These are phyloP conservation scores for Podospora anserina DNA, from an alignment of 495 filamentous ascomycete genomes.

Conservation along the genomic window DNA sequence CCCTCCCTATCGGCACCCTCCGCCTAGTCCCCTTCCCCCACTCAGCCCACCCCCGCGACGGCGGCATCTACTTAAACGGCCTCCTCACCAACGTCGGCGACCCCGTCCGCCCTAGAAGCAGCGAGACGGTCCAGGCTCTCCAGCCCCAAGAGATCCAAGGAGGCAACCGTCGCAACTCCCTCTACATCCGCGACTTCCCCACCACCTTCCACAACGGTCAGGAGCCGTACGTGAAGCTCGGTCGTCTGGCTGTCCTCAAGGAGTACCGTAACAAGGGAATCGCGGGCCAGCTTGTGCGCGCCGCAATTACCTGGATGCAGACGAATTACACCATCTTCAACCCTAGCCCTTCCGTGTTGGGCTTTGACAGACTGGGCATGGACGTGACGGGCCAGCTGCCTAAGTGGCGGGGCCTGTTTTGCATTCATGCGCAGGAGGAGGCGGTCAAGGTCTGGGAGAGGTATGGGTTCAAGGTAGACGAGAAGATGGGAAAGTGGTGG, in stretches of 20 bases:
- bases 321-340: conserved; percentile 53
- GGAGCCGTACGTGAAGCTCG: conserved; percentile 76
- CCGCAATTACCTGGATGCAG: conserved; percentile 59
- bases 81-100: conserved; percentile 26
- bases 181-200: conserved; percentile 38
- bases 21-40: conserved; percentile 78
- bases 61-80: conserved; percentile 40
- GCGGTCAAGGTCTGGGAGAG: conserved; percentile 59
- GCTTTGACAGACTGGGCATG: conserved; percentile 35
- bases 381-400: conserved; percentile 33
- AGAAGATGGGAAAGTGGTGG: conserved; percentile 68
- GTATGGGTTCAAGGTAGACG: conserved; percentile 69
- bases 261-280: conserved; percentile 63
- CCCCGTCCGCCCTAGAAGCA: conserved; percentile 5
- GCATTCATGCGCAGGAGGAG: conserved; percentile 69
- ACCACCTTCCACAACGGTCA: conserved; percentile 52
- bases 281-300: conserved; percentile 58
- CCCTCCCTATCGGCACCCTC: conserved; percentile 65
- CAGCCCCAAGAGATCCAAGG: neutral
- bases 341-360: conserved; percentile 45
- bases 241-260: conserved; percentile 65
- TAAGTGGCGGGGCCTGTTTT: conserved; percentile 65
- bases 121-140: conserved; percentile 12
- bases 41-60: conserved; percentile 51
- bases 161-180: conserved; percentile 9